Base-by-base conservation (phyloP, 257 asterid genomes). In the Solanum etuberosum region DNA sequence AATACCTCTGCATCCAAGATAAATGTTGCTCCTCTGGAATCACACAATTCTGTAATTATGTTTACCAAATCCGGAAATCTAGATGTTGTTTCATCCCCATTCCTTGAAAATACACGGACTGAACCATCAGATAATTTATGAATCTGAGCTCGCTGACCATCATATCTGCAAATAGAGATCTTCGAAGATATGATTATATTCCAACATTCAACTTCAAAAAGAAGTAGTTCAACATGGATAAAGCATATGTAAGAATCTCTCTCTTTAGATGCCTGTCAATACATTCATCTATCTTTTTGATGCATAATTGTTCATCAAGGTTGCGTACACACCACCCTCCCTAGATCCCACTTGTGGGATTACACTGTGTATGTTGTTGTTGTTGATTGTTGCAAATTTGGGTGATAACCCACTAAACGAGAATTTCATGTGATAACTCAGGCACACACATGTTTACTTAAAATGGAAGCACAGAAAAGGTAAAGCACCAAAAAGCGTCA, bases 61-160 rank as follows among this genome's bases (percentile, higher is more conserved):
- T 92, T 89, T 42, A 94, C 81, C 90, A 96, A 71, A 92, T 96
- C 99, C 86, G 99, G 99, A 89, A 95, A 96, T 87, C 91, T 93
- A 27, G 91, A 89, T 57, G 99, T 94, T 86, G 98, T 93, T 89
- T 96, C 98, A 89, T 95, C 98, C 88, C 99, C 99, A 90, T 95
- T 95, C 88, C 99, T 92, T 32, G 99, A 96, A 90, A 93, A 96
- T 83, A 96, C 90, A 82, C 86, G 96, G 80, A 96, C 51, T 46
- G 97, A 93, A 84, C 99, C 97, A 92, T 93, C 96, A 72, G 89
- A 88, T 42, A 92, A 87, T 92, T 93, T 89, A 92, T 96, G 99
- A 86, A 96, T 93, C 84, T 95, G 98, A 86, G 97, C 99, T 87
- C 99, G 96, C 90, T 96, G 99, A 89, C 99, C 99, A 90, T 96